These are phyloP conservation scores for Orbilia blumenaviensis DNA, from an alignment of 2,329 filamentous ascomycete species.

Conservation along the genomic window DNA sequence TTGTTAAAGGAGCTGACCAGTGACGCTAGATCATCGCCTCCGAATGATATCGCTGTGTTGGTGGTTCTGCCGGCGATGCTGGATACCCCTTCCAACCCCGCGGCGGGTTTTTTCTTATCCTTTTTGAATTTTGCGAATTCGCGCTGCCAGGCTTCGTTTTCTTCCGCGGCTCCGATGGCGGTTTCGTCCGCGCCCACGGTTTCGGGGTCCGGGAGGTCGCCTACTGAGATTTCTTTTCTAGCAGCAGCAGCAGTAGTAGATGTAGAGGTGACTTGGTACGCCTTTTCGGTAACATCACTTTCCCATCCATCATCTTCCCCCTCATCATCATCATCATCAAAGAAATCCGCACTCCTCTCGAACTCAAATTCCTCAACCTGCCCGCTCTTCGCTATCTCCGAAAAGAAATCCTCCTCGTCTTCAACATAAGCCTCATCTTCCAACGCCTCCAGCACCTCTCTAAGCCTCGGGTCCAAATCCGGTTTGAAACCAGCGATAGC, in stretches of 20 bases:
- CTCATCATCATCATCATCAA: slow-evolving; percentile 67
- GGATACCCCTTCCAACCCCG: slow-evolving; percentile 43
- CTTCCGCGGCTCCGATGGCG: slow-evolving; percentile 66
- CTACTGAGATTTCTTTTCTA: slow-evolving; percentile 60
- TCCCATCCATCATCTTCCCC: slow-evolving; percentile 88
- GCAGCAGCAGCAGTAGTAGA: slow-evolving; percentile 65
- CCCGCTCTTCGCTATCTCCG: slow-evolving; percentile 66
- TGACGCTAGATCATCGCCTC: slow-evolving; percentile 70
- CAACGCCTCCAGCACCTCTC: slow-evolving; percentile 63
- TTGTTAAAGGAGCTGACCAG: slow-evolving; percentile 49
- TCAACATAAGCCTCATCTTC: slow-evolving; percentile 59
- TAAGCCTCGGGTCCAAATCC: slow-evolving; percentile 84
- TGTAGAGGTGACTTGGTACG: slow-evolving; percentile 67
- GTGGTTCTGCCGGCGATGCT: slow-evolving; percentile 57
- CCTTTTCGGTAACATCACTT: slow-evolving; percentile 88
- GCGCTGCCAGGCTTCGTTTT: slow-evolving; percentile 83
- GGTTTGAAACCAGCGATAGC: slow-evolving; percentile 92
- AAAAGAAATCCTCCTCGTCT: slow-evolving; percentile 72
- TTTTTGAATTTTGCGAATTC: slow-evolving; percentile 96
- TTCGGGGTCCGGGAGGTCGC: slow-evolving; percentile 61
- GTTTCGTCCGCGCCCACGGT: slow-evolving; percentile 63
- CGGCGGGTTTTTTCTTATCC: slow-evolving; percentile 67
- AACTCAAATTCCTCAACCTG: slow-evolving; percentile 67
- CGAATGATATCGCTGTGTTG: slow-evolving; percentile 60
- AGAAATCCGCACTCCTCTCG: slow-evolving; percentile 79